These are phyloP conservation scores for Poa pratensis DNA, from an alignment of 176 grass and related monocot species.

Conservation along the genomic window DNA sequence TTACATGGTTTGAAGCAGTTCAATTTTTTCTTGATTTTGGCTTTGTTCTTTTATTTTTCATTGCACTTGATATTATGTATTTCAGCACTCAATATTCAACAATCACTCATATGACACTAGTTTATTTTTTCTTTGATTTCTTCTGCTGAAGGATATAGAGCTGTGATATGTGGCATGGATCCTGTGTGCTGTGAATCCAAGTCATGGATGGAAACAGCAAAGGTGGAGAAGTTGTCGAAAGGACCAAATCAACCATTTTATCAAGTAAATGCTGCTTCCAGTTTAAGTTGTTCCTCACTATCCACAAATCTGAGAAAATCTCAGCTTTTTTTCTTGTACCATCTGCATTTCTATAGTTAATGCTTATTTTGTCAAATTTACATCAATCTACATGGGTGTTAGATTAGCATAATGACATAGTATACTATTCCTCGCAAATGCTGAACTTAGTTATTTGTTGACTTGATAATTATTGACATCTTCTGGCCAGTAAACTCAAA, in stretches of 20 bases:
- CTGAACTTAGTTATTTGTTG: conserved; percentile 7
- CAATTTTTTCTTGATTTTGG: background rate
- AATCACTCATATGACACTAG: background rate
- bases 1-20: background rate
- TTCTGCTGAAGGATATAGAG: conserved; percentile 84
- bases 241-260: conserved; percentile 98
- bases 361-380: conserved; percentile 15
- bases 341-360: conserved; percentile 9
- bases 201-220: conserved; percentile 93
- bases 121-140: conserved; percentile 37
- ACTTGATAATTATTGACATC: background rate
- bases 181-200: conserved; percentile 91
- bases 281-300: conserved; percentile 25
- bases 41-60: conserved; percentile 29
- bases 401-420: conserved; percentile 9
- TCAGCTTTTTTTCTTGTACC: conserved; percentile 13
- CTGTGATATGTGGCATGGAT: conserved; percentile 99
- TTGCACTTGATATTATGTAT: conserved; percentile 10
- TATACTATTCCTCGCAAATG: conserved; percentile 29
- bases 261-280: conserved; percentile 60
- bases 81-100: conserved; percentile 24
- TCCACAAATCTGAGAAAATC: conserved; percentile 10
- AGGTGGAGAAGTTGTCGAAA: conserved; percentile 74
- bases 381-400: conserved; percentile 7
- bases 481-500: conserved; percentile 13